Conservation (phyloP, 352 stramenopile genomes). For the Phytophthora cactorum region DNA sequence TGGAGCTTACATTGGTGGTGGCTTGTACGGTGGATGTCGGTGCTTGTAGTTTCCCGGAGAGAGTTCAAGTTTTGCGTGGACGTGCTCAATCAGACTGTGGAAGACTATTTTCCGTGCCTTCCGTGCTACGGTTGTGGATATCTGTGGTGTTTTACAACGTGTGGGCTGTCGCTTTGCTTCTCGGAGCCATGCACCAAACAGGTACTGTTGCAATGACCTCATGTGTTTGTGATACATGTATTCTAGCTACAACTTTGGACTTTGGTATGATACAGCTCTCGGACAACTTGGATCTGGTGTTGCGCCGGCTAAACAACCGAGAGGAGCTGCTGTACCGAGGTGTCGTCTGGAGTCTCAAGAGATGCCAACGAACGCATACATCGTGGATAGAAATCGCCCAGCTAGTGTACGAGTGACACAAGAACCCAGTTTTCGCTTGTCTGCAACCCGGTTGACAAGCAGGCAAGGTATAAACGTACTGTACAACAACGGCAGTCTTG, state of each 20-base stretch:
- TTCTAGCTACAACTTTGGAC: background rate
- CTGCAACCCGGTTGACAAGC: too few species aligned
- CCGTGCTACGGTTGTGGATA: conserved; percentile 78
- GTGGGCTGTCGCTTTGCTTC: conserved; percentile 65
- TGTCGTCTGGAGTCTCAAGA: conserved; percentile 65
- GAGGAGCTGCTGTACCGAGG: conserved; percentile 76
- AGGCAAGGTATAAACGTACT: conserved; percentile 23
- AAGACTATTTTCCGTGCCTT: conserved; percentile 76
- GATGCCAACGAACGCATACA: conserved; percentile 46
- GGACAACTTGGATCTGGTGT: conserved; percentile 65
- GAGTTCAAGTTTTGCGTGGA: conserved; percentile 83
- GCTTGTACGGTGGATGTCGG: conserved; percentile 3
- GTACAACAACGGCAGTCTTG: conserved; percentile 30
- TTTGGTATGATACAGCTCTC: conserved; percentile 46
- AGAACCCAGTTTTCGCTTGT: conserved; percentile 11
- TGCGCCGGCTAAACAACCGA: conserved; percentile 69
- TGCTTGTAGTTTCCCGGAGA: conserved; percentile 59
- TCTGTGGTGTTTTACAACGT: conserved; percentile 67
- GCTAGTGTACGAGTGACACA: conserved; percentile 60
- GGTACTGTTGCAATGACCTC: conserved; percentile 30
- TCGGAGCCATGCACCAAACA: conserved; percentile 73
- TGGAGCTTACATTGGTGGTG: conserved; percentile 2
- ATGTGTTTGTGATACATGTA: background rate
- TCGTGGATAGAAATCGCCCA: conserved; percentile 84
- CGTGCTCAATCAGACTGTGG: conserved; percentile 75